Evolutionary conservation across 768 basidiomycete genomes (phyloP).

Genomic region (Suillus placidus): DNA sequence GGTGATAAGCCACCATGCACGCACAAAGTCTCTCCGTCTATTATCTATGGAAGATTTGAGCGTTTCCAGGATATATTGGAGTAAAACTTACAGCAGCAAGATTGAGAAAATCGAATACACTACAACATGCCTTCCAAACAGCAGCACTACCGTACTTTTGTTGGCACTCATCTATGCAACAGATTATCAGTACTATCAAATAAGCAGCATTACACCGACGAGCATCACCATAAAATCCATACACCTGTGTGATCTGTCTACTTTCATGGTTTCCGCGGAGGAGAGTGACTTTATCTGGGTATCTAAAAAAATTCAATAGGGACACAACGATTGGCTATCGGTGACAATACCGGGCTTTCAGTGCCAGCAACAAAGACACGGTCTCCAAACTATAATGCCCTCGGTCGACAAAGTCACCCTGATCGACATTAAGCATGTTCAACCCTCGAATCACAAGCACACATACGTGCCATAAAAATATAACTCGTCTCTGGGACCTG

Average conservation of each 20-base stretch:
- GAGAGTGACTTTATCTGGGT: constrained; percentile 90
- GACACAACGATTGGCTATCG: constrained; percentile 1
- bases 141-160: constrained; percentile 95
- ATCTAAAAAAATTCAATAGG: constrained; percentile 48
- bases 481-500: constrained; percentile 88
- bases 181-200: background rate
- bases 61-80: background rate
- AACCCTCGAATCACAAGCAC: constrained; percentile 29
- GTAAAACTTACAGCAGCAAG: constrained; percentile 76
- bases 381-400: constrained; percentile 97
- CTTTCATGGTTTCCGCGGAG: constrained; percentile 97
- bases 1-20: constrained; percentile 97
- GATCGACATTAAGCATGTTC: constrained; percentile 32
- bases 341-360: constrained; percentile 79
- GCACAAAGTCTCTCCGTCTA: constrained; percentile 89
- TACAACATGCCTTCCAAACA: constrained; percentile 98
- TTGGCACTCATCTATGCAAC: constrained; percentile 83
- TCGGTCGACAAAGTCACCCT: constrained; percentile 98
- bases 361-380: constrained; percentile 81
- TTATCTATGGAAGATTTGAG: constrained; percentile 62
- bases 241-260: constrained; percentile 96
- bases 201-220: background rate
- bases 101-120: constrained; percentile 94
- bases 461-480: constrained; percentile 90
- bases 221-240: constrained; percentile 92